Conservation (phyloP, 192 early-diverging fungal species). For the Gaertneriomyces sp. region DNA sequence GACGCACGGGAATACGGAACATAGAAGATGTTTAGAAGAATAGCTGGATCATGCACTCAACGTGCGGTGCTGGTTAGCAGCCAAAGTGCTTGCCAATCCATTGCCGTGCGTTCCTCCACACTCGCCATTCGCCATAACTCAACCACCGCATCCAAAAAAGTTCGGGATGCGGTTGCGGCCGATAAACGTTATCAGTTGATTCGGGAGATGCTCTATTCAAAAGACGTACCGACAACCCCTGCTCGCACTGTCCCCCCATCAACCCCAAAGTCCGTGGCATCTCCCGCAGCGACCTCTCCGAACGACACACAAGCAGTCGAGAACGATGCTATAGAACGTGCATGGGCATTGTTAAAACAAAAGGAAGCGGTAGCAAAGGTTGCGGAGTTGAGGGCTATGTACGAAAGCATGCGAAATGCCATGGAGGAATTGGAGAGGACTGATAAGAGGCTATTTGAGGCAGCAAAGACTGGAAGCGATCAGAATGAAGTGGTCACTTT, state of each 20-base stretch:
- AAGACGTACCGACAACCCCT: constrained; percentile 18
- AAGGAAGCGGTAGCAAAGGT: constrained; percentile 36
- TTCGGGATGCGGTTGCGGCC: constrained; percentile 13
- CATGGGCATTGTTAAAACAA: constrained; percentile 36
- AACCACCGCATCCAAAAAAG: constrained; percentile 7
- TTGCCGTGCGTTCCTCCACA: not conserved
- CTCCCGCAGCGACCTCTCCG: constrained; percentile 1
- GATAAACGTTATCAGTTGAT: constrained; percentile 37
- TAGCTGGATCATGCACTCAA: too few relatives aligned
- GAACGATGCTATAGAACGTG: constrained; percentile 36
- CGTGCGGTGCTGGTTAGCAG: too few relatives aligned
- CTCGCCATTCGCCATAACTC: not conserved
- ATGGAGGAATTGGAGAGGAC: constrained; percentile 47
- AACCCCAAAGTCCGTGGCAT: not conserved
- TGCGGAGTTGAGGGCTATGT: constrained; percentile 34
- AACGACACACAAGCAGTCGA: not conserved
- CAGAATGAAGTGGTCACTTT: constrained; percentile 30
- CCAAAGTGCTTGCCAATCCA: too few relatives aligned
- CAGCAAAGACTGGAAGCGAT: constrained; percentile 22
- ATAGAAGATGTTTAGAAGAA: too few relatives aligned
- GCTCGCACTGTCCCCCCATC: not conserved
- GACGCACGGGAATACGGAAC: too few relatives aligned
- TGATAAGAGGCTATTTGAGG: constrained; percentile 46
- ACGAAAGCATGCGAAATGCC: constrained; percentile 40
- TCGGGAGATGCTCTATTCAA: constrained; percentile 32